Percentiles rank a stretch among this genome's conserved stretches.
phyloP scores from a whole-genome alignment of 768 basidiomycete genomes.

The Xanthoconium stramineum region DNA sequence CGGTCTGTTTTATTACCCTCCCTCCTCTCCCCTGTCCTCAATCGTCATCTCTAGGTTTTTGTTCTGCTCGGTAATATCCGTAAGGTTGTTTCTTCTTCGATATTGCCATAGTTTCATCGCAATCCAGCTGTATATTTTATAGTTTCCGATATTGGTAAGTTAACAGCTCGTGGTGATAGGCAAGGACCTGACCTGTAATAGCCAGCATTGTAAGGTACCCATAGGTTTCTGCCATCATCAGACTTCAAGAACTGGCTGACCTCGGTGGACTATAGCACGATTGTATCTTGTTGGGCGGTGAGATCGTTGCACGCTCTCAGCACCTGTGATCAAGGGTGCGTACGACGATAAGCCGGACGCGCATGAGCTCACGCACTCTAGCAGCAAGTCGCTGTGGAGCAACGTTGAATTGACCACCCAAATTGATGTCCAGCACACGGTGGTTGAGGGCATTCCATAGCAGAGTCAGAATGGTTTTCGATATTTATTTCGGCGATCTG shows the following conservation, averaged over 20 bases:
- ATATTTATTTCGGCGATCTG: background rate
- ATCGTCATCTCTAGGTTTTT: conserved; percentile 2
- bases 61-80: background rate
- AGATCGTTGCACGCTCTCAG: conserved; percentile 3
- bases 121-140: background rate
- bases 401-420: conserved; percentile 6
- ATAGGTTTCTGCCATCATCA: background rate
- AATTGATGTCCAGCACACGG: background rate
- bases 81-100: background rate
- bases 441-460: background rate
- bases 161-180: too few relatives aligned
- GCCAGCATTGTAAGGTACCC: conserved; percentile 7
- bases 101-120: background rate
- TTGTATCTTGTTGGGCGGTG: conserved; percentile 8
- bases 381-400: background rate
- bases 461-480: background rate
- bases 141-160: conserved; percentile 1
- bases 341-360: background rate
- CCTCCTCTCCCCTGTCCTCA: background rate
- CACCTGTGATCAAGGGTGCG: background rate
- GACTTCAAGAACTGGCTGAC: background rate
- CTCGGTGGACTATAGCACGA: background rate
- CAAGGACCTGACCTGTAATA: background rate
- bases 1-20: background rate
- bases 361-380: background rate